Evolutionary conservation across 1,284 basidiomycete genomes (phyloP).

Genomic region (Tylopilus sp.): DNA sequence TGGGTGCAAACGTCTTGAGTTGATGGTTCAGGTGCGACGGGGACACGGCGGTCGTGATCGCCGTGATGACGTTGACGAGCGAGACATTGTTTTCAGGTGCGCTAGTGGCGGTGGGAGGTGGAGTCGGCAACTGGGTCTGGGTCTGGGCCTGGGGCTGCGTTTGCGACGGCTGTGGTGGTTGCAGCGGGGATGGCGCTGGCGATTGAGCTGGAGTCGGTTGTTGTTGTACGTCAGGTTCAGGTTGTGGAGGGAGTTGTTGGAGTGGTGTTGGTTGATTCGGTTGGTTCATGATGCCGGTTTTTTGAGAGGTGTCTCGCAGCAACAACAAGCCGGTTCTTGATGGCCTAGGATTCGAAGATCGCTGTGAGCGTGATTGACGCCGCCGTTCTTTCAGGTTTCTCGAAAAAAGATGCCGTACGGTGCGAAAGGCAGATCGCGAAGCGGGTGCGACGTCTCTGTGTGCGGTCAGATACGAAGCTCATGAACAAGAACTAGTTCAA

Average conservation of each 20-base stretch:
- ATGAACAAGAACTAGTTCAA: no score
- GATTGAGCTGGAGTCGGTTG: slow-evolving; percentile 18
- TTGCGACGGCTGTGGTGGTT: slow-evolving; percentile 1
- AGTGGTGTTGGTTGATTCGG: slow-evolving; percentile 25
- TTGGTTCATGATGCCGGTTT: slow-evolving; percentile 23
- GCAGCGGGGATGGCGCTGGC: slow-evolving; percentile 11
- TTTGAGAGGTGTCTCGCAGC: no score
- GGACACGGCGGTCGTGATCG: slow-evolving; percentile 43
- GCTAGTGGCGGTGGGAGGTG: background rate
- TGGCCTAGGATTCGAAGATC: no score
- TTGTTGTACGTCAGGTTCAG: slow-evolving; percentile 20
- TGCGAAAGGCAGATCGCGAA: no score
- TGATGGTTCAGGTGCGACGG: slow-evolving; percentile 37
- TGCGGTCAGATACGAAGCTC: no score
- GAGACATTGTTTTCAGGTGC: slow-evolving; percentile 18
- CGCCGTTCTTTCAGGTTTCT: no score
- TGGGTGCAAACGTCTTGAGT: slow-evolving; percentile 40
- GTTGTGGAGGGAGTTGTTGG: slow-evolving; percentile 20
- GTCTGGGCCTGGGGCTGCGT: slow-evolving; percentile 6
- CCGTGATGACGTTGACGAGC: slow-evolving; percentile 41
- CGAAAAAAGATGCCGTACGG: no score
- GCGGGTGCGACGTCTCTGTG: no score
- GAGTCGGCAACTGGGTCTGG: slow-evolving; percentile 9
- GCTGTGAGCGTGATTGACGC: no score
- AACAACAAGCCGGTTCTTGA: no score